Base-by-base conservation (phyloP, 805 yeast genomes). In the Candida sonorensis region DNA sequence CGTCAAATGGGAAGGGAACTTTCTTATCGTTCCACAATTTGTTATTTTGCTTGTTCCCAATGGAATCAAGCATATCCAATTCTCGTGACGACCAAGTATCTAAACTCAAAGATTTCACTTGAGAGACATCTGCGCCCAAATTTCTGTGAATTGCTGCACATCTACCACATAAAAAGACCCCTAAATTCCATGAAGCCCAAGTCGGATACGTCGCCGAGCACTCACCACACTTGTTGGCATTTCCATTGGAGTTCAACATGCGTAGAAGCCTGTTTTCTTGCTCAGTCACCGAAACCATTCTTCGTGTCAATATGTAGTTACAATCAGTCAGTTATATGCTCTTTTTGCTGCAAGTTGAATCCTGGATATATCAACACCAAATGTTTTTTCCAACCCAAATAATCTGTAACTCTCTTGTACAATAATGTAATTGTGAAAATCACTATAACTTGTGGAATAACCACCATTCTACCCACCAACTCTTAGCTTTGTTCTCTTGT, bases 71-170 rank as follows among this genome's bases (percentile, higher is more conserved):
- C 21, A 31, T 47, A 15, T 67, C 72, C 18, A 84, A 44, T 48
- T 85, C 85, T 6, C 62, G 62, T 5, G 53, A 53, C 1, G 66
- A 44, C 95, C 95, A 85, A 4, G 62, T 57, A 44, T 85, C 95
- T 51, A 81, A 62, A 5, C 87, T 75, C 33, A 85, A 60, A 1
- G 88, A 79, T 47, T 81, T 82, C 7, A 83, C 84, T 31, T 64
- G 59, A 5, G 88, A 77, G 10, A 78, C 56, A 25, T 75, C 75
- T 2, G 65, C 45, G 0, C 86, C 83, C 26, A 83, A 62, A 35
- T 71, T 70, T 38, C 85, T 64, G 55, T 85, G 95, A 21, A 77
- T 67, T 4, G 84, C 75, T 7, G 94, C 90, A 66, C 95, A 85
- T 42, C 92, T 63, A 11, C 92, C 92, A 61, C 95, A 85, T 12